Base-by-base conservation (phyloP, 2,329 filamentous ascomycete species). In the Diaporthe amygdali region DNA sequence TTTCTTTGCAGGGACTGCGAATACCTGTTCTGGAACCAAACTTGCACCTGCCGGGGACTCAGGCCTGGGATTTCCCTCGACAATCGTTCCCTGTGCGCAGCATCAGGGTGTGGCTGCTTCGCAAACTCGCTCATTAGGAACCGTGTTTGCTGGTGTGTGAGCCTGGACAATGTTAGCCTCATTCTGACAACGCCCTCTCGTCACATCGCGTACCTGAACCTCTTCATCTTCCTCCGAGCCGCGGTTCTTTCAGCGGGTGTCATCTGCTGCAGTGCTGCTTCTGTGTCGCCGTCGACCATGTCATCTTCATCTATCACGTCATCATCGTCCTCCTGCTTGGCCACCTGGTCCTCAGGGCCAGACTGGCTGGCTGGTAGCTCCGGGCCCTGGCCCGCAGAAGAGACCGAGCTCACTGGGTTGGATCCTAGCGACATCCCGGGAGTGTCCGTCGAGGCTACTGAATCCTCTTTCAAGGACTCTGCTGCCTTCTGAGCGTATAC, bases 1-100 rank as follows among this genome's bases (percentile, higher is more conserved):
- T 8, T 6, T 51, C 30, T 41, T n/a, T 49, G 34, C 22, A 25
- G 44, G 54, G 12, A 12, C 25, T 37, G 32, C 49, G 78, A 87
- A 76, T 88, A 97, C 95, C 95, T 90, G 82, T 98, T 98, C 82
- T 98, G 95, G 82, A 98, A 98, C 96, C 95, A 98, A 63, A 98
- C 95, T 81, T 98, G 95, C 30, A 98, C 96, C 80, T 98, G 95
- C 73, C 95, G 90, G 46, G 95, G 94, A 77, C 94, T 97, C 61
- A 98, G 84, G 0, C 95, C 96, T 39, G 96, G 95, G 55, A 98
- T 98, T 80, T 98, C 94, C 74, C 93, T 87, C 5, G 95, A 96
- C 46, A 98, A 86, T 56, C 94, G 89, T 80, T 97, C 95, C 74
- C 95, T 89, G 81, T 97, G 95, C 56, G 94, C 93, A 49, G 95